These are phyloP conservation scores for Ceratobasidium sp. DNA, from an alignment of 1,284 basidiomycete species.

Conservation along the genomic window DNA sequence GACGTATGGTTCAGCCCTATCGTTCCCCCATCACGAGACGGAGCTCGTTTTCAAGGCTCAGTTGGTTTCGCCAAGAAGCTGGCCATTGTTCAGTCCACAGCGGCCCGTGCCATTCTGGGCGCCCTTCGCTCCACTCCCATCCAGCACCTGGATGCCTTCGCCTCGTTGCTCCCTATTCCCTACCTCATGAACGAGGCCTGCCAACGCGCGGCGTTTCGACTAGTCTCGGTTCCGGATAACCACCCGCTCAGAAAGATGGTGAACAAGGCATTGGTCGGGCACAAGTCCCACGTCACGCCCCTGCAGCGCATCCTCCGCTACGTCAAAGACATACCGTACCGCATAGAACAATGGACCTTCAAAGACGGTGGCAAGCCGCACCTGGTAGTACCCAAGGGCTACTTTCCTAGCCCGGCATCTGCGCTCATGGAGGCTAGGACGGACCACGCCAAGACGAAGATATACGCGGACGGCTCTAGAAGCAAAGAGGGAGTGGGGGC, in stretches of 20 bases:
- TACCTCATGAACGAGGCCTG: conserved; percentile 23
- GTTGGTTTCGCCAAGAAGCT: conserved; percentile 14
- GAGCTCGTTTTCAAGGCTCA: background rate
- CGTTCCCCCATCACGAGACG: too few relatives aligned
- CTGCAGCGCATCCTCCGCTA: background rate
- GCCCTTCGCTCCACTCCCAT: conserved; percentile 12
- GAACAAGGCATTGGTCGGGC: background rate
- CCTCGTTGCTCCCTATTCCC: background rate
- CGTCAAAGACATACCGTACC: background rate
- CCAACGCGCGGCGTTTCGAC: background rate
- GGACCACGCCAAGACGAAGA: background rate
- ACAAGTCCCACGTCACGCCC: conserved; percentile 6
- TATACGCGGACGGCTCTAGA: background rate
- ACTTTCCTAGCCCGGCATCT: background rate
- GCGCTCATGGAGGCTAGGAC: background rate
- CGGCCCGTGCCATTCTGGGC: conserved; percentile 11
- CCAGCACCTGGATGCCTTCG: background rate
- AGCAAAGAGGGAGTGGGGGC: background rate
- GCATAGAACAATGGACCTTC: background rate
- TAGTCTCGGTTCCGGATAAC: background rate
- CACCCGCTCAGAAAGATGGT: conserved; percentile 12
- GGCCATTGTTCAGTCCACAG: background rate
- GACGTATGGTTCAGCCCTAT: too few relatives aligned
- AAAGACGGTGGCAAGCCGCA: background rate
- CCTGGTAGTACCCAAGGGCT: background rate